Evolutionary conservation across 345 rosid species (phyloP), one percentile per base, ranked within the genome.

Genomic region (Orychophragmus violaceus): DNA sequence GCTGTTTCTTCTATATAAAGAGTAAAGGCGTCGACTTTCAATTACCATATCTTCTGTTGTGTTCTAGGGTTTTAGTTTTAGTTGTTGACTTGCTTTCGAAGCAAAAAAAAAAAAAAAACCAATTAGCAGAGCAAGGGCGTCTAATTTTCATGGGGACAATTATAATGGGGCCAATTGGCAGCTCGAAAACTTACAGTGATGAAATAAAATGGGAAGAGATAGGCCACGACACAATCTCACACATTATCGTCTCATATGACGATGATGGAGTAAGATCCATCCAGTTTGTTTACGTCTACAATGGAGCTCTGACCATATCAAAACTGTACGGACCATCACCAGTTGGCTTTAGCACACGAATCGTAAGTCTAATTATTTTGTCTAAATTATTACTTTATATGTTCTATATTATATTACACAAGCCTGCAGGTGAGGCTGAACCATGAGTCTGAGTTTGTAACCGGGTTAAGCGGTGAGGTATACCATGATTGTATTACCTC

Each of bases 381-480:
- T 27, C 3, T 27, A 5, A 3, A 27, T 2, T 5, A 3, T 27
- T n/a, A 45, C 6, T 35, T 13, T 36, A 36, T 4, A 36, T 36
- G 5, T 1, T 1, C 13, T 28, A 28, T 28, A 5, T n/a, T n/a
- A n/a, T 5, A 39, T 42, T 12, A 28, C 6, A 16, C 6, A 2
- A 45, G 13, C 7, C 4, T 46, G 9, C 21, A 63, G 71, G 8
- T 56, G 46, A 56, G 56, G 46, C 64, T 67, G 22, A 45, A 67
- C 7, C 64, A 56, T 33, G 56, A 57, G 9, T 8, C 46, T 5
- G 64, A 68, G 37, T 68, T 56, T 23, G 64, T 68, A 24, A 68
- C 48, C 0, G 64, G 64, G 13, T 14, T 68, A 0, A 32, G 19
- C 6, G 57, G 56, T 16, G 36, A 22, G 21, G 0, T 6, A n/a